phyloP scores from a whole-genome alignment of 1,139 yeast species.

The Yamadazyma mexicana region DNA sequence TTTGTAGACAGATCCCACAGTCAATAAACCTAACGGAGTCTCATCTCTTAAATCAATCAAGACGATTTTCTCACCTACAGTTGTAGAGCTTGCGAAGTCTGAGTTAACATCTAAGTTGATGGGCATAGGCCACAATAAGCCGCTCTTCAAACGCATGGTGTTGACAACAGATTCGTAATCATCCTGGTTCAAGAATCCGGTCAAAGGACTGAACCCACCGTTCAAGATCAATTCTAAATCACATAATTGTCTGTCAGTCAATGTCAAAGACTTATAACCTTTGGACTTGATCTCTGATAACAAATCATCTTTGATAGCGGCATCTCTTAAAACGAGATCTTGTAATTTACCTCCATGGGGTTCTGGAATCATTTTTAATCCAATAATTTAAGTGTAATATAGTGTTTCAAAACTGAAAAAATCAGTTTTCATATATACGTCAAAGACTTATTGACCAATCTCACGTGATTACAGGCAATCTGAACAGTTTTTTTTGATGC shows the following conservation, averaged over 20 bases:
- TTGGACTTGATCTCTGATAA: conserved; percentile 54
- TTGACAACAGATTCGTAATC: conserved; percentile 83
- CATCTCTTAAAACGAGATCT: conserved; percentile 84
- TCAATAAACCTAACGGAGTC: conserved; percentile 74
- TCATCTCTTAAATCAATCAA: conserved; percentile 85
- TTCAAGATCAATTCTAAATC: conserved; percentile 87
- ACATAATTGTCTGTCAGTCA: conserved; percentile 89
- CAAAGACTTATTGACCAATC: conserved; percentile 3
- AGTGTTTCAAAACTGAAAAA: not conserved
- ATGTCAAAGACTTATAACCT: conserved; percentile 48
- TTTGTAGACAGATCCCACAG: conserved; percentile 73
- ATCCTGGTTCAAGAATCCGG: conserved; percentile 78
- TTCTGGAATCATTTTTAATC: conserved; percentile 53
- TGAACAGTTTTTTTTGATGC: not conserved
- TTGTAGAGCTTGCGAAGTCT: conserved; percentile 47
- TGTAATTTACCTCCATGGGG: conserved; percentile 92
- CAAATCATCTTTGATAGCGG: conserved; percentile 54
- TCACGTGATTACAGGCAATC: conserved; percentile 6
- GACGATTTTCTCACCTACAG: conserved; percentile 64
- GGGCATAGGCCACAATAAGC: conserved; percentile 90
- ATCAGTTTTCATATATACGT: not conserved
- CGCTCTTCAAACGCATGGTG: conserved; percentile 71
- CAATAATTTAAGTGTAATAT: not conserved
- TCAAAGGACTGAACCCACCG: conserved; percentile 94
- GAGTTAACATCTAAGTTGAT: conserved; percentile 79